Base-by-base conservation (phyloP, 306 rosid genomes). In the Cucumis hystrix region DNA sequence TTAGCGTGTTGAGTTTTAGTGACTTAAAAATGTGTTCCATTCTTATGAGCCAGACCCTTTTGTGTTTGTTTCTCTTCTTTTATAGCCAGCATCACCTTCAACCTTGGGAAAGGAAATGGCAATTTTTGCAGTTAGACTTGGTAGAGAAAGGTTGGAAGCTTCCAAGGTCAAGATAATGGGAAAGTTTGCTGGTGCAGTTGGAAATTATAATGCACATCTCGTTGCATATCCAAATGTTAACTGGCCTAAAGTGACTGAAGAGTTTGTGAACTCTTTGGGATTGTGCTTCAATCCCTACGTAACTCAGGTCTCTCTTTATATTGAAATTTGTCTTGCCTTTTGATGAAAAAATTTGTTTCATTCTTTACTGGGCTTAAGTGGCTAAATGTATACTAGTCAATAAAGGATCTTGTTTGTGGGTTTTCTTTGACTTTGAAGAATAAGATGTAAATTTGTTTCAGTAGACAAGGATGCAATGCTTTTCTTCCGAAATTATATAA, bases 71-170 rank as follows among this genome's bases (percentile, higher is more conserved):
- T 62, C 61, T 16, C 20, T 16, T n/a, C 21, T 59, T 59, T 1
- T 73, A 71, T 83, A 92, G 97, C 92, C 97, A 69, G 98, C 98
- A 73, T 91, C 98, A 57, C 98, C 98, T 25, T 88, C 98, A 74
- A 93, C 97, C 72, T 72, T 92, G 85, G 98, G 98, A 77, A 92
- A 95, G 89, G 98, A 95, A 92, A 90, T 95, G 91, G 95, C 95
- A 1, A 88, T 90, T 70, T 92, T 93, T 83, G 95, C 97, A 28
- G 85, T 87, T 80, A 89, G 97, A 78, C 81, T 95, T 80, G 83
- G 96, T 81, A 82, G 84, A 82, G 93, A 92, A 84, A 90, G 91
- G 82, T 83, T 80, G 80, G 88, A 87, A 58, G 68, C 90, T 41
- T 85, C 93, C 72, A 82, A 83, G 81, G 87, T 90, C 82, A 87